Evolutionary conservation across 768 basidiomycete species (phyloP).

Genomic region (Exidia glandulosa): DNA sequence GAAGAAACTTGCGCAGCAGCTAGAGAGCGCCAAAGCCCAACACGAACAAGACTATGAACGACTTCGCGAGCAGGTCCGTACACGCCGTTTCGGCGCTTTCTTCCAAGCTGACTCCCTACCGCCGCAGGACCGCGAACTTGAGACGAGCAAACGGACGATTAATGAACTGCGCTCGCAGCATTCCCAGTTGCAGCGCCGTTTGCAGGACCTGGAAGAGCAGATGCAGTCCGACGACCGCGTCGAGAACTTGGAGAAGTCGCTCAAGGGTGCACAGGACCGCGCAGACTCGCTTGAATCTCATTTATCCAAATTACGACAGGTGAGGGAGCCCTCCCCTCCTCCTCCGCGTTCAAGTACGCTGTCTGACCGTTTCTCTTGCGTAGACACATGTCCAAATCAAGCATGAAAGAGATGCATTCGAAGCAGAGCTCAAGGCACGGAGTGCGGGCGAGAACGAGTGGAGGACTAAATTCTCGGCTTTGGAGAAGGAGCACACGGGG

Average conservation of each 20-base stretch:
- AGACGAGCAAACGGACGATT: slow-evolving; percentile 43
- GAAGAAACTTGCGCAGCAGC: background rate
- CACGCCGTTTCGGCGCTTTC: background rate
- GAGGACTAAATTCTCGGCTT: slow-evolving; percentile 34
- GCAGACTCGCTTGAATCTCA: slow-evolving; percentile 79
- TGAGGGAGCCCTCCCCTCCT: too few relatives aligned
- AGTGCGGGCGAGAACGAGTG: slow-evolving; percentile 31
- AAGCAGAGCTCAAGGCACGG: slow-evolving; percentile 32
- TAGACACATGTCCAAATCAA: slow-evolving; percentile 51
- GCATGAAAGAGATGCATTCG: slow-evolving; percentile 47
- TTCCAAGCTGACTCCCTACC: background rate
- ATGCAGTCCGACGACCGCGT: slow-evolving; percentile 76
- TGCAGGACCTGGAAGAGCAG: slow-evolving; percentile 65
- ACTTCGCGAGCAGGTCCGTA: background rate
- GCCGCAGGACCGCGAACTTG: slow-evolving; percentile 67
- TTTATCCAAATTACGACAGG: slow-evolving; percentile 70
- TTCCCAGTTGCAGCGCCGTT: slow-evolving; percentile 42
- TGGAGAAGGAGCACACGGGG: slow-evolving; percentile 31
- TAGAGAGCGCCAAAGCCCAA: background rate
- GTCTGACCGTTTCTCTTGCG: background rate
- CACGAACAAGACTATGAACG: background rate
- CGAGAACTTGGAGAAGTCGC: slow-evolving; percentile 57
- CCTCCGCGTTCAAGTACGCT: slow-evolving; percentile 4
- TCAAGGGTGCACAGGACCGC: slow-evolving; percentile 71
- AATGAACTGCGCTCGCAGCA: slow-evolving; percentile 43